Evolutionary conservation across 192 early-diverging fungal genomes (phyloP), one percentile per base, ranked within the genome.

Genomic region (Dimargaris verticillata): DNA sequence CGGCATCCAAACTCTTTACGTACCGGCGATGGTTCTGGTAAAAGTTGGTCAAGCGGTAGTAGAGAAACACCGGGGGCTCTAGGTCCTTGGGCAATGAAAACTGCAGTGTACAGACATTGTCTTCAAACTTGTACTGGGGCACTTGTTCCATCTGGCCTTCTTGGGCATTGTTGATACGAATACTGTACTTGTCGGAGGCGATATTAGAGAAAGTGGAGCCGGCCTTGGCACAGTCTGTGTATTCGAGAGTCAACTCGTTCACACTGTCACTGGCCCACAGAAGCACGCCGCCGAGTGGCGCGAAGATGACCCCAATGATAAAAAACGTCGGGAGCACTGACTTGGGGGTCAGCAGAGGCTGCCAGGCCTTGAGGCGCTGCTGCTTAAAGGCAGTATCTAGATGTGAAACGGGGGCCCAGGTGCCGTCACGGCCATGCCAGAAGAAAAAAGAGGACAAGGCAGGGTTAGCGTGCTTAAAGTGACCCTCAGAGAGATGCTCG

Each of bases 1-100:
- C 80, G 29, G 80, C 69, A 67, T 88, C 83, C 65, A 89, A 81
- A 69, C 83, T 87, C 68, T 93, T 92, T 25, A 96, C 88, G 65
- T 99, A 99, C 57, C 86, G 82, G 45, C 96, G 82, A 64, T 99
- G 93, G 77, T 99, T 99, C 70, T 99, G 96, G 71, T 95, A 99
- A 72, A 99, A 99, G 71, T 95, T 93, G 38, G 93, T 93, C 57
- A 99, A 82, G 50, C 87, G 75, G 66, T 97, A 97, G 72, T 97
- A 99, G 53, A 99, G 62, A 64, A 84, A 97, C 61, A 99, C 85
- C 7, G 89, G 88, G 6, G 81, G 61, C 50, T 76, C 78, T 69
- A 97, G 66, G 41, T 71, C 65, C 60, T 76, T 75, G 2, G 80
- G 92, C 67, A 83, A 62, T 38, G 74, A 83, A 66, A 80, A 89